These are phyloP conservation scores for Leccinum rimulosum DNA, from an alignment of 768 basidiomycete genomes.

Conservation along the genomic window DNA sequence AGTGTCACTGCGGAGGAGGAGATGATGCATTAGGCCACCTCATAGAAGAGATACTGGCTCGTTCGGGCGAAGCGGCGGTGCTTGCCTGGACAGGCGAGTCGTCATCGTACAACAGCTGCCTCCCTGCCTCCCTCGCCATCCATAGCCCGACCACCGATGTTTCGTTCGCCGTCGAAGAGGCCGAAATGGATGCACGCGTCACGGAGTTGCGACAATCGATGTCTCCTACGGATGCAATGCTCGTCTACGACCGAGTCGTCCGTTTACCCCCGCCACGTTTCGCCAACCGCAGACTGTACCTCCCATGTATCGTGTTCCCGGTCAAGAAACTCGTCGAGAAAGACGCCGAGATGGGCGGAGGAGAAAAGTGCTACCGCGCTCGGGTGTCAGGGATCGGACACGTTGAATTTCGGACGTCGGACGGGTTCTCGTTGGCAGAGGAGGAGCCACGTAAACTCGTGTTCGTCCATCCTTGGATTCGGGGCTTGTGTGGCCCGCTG, in stretches of 20 bases:
- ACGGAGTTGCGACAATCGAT: neutral
- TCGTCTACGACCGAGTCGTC: neutral
- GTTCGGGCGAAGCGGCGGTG: conserved; percentile 6
- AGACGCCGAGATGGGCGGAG: neutral
- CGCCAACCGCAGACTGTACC: conserved; percentile 1
- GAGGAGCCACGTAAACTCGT: neutral
- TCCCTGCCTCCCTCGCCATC: conserved; percentile 2
- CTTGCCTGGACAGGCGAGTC: conserved; percentile 13
- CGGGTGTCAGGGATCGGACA: conserved; percentile 3
- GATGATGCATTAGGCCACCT: conserved; percentile 11
- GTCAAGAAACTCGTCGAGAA: conserved; percentile 1
- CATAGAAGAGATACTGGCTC: conserved; percentile 11
- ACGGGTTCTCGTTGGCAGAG: neutral
- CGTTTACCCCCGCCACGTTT: conserved; percentile 2
- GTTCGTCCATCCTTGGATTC: conserved; percentile 16
- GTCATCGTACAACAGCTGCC: conserved; percentile 15
- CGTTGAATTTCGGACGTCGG: conserved; percentile 2
- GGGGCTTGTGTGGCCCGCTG: conserved; percentile 1
- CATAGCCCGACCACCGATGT: neutral
- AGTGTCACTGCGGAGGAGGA: conserved; percentile 10
- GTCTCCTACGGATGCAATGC: neutral
- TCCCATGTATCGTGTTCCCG: conserved; percentile 12
- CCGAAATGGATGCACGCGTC: neutral
- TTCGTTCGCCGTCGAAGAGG: neutral
- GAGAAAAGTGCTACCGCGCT: conserved; percentile 1